Evolutionary conservation across 495 filamentous ascomycete genomes (phyloP).

Genomic region (Aspergillus steynii): DNA sequence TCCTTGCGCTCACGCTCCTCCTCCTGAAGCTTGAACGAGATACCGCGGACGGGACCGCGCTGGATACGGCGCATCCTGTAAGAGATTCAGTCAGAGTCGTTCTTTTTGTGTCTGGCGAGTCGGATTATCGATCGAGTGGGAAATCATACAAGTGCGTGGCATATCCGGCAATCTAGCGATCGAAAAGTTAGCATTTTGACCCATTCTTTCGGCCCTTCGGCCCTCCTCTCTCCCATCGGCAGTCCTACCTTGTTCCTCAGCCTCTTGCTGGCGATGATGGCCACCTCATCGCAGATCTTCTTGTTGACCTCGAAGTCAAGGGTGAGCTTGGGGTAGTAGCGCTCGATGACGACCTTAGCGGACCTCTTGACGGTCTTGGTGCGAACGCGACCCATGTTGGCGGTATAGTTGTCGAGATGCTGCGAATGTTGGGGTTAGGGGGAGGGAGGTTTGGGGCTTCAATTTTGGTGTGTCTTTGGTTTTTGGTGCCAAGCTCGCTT

Average conservation of each 20-base stretch:
- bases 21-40: constrained; percentile 99
- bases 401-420: constrained; percentile 10
- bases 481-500: constrained; percentile 10
- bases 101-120: constrained; percentile 41
- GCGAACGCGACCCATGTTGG: constrained; percentile 27
- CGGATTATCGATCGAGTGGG: background rate
- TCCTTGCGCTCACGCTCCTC: constrained; percentile 99
- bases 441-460: constrained; percentile 6
- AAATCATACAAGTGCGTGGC: constrained; percentile 61
- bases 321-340: constrained; percentile 96
- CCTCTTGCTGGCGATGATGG: constrained; percentile 97
- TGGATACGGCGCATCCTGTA: constrained; percentile 92
- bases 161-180: constrained; percentile 87
- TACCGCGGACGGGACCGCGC: constrained; percentile 97
- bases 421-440: constrained; percentile 11
- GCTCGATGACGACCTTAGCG: constrained; percentile 99
- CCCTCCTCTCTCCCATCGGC: background rate
- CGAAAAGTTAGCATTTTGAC: constrained; percentile 12
- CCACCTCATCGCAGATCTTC: constrained; percentile 99
- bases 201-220: background rate
- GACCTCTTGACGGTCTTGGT: constrained; percentile 96
- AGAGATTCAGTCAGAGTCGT: constrained; percentile 2
- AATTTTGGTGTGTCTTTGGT: constrained; percentile 9
- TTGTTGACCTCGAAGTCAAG: constrained; percentile 99
- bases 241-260: constrained; percentile 90